phyloP scores from a whole-genome alignment of 257 asterid species.

The Catharanthus roseus region DNA sequence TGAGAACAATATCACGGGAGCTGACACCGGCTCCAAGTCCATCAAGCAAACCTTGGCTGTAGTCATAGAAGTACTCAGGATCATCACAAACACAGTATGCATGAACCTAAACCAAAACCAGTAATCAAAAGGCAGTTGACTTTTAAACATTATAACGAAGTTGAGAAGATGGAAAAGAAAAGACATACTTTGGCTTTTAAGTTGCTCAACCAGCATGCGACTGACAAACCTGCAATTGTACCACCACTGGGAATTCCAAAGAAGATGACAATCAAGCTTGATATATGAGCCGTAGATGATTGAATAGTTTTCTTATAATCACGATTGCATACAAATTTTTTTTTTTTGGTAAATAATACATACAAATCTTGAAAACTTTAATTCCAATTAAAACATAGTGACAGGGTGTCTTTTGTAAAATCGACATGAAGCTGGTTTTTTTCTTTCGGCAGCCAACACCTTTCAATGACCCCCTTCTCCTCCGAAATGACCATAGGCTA shows the following conservation, averaged over 20 bases:
- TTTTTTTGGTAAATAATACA: too few species aligned
- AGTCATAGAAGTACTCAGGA: conserved; percentile 81
- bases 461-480: background rate
- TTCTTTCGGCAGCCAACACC: background rate
- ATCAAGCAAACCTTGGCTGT: conserved; percentile 67
- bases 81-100: conserved; percentile 90
- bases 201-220: conserved; percentile 69
- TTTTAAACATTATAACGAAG: background rate
- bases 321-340: background rate
- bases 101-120: conserved; percentile 43
- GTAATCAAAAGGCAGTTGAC: conserved; percentile 6
- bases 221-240: conserved; percentile 84
- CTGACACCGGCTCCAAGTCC: conserved; percentile 73
- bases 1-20: conserved; percentile 69
- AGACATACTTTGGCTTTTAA: conserved; percentile 61
- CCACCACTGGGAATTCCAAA: conserved; percentile 69
- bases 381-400: background rate
- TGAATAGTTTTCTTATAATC: background rate
- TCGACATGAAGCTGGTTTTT: background rate
- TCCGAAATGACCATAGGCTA: background rate
- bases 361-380: background rate
- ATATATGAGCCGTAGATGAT: background rate
- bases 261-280: conserved; percentile 13
- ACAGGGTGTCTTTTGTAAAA: background rate
- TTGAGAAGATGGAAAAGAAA: conserved; percentile 16